Evolutionary conservation across 495 filamentous ascomycete species (phyloP).

Genomic region (Neurospora sp.): DNA sequence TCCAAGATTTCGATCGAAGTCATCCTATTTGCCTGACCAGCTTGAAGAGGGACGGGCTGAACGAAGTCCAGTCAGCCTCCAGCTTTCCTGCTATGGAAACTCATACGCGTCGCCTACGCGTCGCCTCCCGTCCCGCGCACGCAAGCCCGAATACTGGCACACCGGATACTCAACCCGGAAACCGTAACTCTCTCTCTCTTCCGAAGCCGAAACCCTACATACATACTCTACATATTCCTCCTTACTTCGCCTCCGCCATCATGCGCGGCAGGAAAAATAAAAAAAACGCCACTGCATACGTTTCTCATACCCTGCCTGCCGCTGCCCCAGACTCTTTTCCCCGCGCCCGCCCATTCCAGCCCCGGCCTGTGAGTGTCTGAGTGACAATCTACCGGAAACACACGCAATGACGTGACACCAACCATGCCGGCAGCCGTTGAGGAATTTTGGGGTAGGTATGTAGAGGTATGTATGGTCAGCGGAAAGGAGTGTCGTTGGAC

Average conservation of each 20-base stretch:
- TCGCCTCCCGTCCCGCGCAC: not conserved
- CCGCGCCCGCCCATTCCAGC: not conserved
- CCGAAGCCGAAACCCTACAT: not conserved
- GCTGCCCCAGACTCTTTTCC: not conserved
- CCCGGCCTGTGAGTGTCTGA: not conserved
- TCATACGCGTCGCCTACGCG: no score
- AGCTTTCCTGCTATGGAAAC: not conserved
- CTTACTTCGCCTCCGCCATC: not conserved
- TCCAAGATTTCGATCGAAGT: not conserved
- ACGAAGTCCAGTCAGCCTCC: not conserved
- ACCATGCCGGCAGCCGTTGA: not conserved
- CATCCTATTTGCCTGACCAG: not conserved
- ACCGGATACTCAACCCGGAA: not conserved
- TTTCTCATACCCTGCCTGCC: not conserved
- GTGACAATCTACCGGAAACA: not conserved
- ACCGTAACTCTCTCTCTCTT: not conserved
- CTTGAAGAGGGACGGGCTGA: not conserved
- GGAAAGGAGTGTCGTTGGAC: constrained; percentile 4
- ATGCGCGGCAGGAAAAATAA: not conserved
- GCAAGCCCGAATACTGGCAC: not conserved
- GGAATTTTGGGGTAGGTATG: not conserved
- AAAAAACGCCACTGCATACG: not conserved
- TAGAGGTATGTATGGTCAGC: not conserved
- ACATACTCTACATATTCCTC: not conserved
- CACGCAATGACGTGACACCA: not conserved